Percentiles rank a stretch among this genome's conserved stretches.
Conservation (phyloP, 73 alveolate genomes). For the Effrenium voratum region DNA sequence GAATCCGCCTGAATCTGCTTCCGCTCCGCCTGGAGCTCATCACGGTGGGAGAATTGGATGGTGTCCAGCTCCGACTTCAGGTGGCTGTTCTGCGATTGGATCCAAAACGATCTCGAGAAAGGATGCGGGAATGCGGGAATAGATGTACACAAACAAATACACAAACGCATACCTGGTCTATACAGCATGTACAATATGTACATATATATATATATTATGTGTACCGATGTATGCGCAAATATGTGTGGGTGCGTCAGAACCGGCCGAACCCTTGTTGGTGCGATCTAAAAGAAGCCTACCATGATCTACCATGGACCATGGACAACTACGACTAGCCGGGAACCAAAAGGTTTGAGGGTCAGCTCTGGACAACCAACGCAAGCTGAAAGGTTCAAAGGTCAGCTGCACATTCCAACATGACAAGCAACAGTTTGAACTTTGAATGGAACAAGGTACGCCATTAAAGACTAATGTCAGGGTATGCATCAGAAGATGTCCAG, state of each 20-base stretch:
- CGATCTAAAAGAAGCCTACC: too few relatives aligned
- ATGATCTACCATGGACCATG: too few relatives aligned
- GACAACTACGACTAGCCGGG: too few relatives aligned
- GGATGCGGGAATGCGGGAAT: neutral
- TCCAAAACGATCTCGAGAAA: neutral
- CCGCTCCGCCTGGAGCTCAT: constrained; percentile 27
- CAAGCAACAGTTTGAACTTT: too few relatives aligned
- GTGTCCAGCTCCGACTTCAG: constrained; percentile 45
- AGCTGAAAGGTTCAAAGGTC: too few relatives aligned
- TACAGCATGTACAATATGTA: neutral
- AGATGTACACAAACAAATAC: neutral
- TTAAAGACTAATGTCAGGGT: neutral
- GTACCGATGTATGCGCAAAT: too few relatives aligned
- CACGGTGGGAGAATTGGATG: constrained; percentile 25
- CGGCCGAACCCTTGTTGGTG: neutral
- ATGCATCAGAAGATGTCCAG: neutral
- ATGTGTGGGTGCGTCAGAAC: neutral
- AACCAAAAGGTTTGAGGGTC: too few relatives aligned
- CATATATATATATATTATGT: neutral
- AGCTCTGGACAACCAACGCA: too few relatives aligned
- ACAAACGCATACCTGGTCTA: too few relatives aligned
- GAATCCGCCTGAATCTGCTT: constrained; percentile 23
- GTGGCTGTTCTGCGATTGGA: neutral
- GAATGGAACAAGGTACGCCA: neutral
- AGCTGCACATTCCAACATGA: too few relatives aligned